phyloP scores from a whole-genome alignment of 2,329 filamentous ascomycete genomes.

The Acephala macrosclerotiorum region DNA sequence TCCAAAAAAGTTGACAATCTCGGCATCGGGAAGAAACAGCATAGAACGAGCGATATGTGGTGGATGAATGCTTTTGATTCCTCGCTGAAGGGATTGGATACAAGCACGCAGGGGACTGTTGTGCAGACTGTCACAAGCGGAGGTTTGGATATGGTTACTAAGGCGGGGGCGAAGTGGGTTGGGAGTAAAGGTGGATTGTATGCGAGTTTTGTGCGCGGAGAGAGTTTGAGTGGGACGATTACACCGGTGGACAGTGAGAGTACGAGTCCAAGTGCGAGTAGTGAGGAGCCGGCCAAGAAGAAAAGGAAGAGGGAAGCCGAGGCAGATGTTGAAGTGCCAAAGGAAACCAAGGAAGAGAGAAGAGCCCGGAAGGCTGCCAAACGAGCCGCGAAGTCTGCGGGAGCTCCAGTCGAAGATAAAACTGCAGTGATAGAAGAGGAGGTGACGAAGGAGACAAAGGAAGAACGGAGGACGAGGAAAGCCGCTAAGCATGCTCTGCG shows the following conservation, averaged over 20 bases:
- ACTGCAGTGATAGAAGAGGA: conserved; percentile 34
- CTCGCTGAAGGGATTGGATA: conserved; percentile 82
- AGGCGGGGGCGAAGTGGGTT: conserved; percentile 63
- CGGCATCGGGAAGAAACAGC: conserved; percentile 81
- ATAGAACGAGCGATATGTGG: conserved; percentile 80
- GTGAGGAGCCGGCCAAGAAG: conserved; percentile 36
- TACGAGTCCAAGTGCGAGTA: neutral
- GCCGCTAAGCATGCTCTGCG: conserved; percentile 37
- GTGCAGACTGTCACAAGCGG: conserved; percentile 62
- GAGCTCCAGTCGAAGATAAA: conserved; percentile 22
- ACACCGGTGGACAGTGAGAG: conserved; percentile 32
- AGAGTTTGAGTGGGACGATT: conserved; percentile 77
- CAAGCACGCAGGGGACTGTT: conserved; percentile 60
- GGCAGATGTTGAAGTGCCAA: conserved; percentile 42
- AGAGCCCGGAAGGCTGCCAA: conserved; percentile 49
- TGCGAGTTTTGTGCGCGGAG: conserved; percentile 84
- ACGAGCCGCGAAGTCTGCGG: conserved; percentile 37
- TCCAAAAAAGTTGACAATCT: conserved; percentile 82
- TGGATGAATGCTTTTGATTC: conserved; percentile 96
- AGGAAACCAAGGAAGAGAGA: conserved; percentile 47
- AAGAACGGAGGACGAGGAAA: conserved; percentile 46
- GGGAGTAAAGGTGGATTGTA: conserved; percentile 68
- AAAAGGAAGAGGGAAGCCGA: conserved; percentile 42
- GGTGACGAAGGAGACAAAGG: conserved; percentile 38
- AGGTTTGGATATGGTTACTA: conserved; percentile 63